phyloP scores from a whole-genome alignment of 257 asterid species.

The Buddleja alternifolia region DNA sequence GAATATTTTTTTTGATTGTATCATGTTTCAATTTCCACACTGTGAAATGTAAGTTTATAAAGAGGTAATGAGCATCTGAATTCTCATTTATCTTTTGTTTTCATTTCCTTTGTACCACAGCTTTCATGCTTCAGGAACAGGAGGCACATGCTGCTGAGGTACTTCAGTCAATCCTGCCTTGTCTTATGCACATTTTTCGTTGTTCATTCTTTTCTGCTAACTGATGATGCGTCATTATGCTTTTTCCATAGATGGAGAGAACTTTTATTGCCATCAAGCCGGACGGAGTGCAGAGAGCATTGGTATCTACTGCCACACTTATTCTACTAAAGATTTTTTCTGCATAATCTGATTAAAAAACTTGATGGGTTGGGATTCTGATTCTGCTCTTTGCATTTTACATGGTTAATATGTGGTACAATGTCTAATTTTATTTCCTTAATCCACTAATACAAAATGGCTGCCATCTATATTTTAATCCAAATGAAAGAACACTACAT shows the following conservation, averaged over 20 bases:
- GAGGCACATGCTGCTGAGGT: conserved; percentile 95
- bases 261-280: conserved; percentile 99
- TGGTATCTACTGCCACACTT: conserved; percentile 54
- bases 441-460: background rate
- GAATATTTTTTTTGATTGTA: background rate
- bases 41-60: conserved; percentile 10
- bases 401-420: background rate
- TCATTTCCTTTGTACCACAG: conserved; percentile 43
- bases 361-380: conserved; percentile 11
- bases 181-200: conserved; percentile 1
- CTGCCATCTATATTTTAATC: background rate
- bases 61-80: background rate
- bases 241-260: conserved; percentile 68
- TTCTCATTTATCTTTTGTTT: conserved; percentile 26
- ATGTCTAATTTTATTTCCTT: background rate
- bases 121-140: conserved; percentile 85
- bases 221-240: conserved; percentile 25
- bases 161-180: conserved; percentile 22
- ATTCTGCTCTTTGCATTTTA: conserved; percentile 12
- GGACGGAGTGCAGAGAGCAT: conserved; percentile 98
- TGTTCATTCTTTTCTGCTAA: conserved; percentile 23
- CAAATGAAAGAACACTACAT: background rate
- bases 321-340: conserved; percentile 24
- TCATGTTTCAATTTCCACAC: conserved; percentile 2
- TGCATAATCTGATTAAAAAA: conserved; percentile 4